Conservation (phyloP, 768 basidiomycete genomes). For the Podaxis sp. region DNA sequence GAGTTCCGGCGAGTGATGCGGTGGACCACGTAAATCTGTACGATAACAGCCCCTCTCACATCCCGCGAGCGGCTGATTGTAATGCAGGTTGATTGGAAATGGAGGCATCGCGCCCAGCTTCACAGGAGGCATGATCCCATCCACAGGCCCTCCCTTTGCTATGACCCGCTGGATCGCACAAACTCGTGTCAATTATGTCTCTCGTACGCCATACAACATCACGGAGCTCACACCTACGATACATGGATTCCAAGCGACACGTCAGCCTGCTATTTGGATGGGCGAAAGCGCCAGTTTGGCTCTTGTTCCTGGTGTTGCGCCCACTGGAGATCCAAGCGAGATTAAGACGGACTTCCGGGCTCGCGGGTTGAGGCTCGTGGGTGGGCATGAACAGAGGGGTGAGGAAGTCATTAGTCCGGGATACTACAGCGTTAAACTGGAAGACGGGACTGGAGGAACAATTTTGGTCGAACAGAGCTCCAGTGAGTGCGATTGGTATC, state of each 20-base stretch:
- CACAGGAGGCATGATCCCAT: slow-evolving; percentile 78
- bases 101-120: slow-evolving; percentile 68
- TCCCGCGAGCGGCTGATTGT: neutral
- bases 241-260: slow-evolving; percentile 70
- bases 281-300: slow-evolving; percentile 67
- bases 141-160: slow-evolving; percentile 72
- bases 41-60: neutral
- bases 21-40: slow-evolving; percentile 14
- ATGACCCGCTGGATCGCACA: slow-evolving; percentile 87
- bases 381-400: slow-evolving; percentile 58
- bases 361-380: slow-evolving; percentile 26
- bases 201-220: slow-evolving; percentile 62
- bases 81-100: slow-evolving; percentile 58
- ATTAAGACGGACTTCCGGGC: slow-evolving; percentile 1
- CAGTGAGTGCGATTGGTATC: slow-evolving; percentile 40
- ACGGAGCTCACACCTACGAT: slow-evolving; percentile 40
- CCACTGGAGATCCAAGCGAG: neutral
- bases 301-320: slow-evolving; percentile 55
- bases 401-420: slow-evolving; percentile 49
- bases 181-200: slow-evolving; percentile 74
- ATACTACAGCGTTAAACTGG: slow-evolving; percentile 58
- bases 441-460: slow-evolving; percentile 49
- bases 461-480: slow-evolving; percentile 61
- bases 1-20: slow-evolving; percentile 5
- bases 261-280: slow-evolving; percentile 90